Conservation (phyloP, 768 basidiomycete genomes). For the Trametes sanguinea region DNA sequence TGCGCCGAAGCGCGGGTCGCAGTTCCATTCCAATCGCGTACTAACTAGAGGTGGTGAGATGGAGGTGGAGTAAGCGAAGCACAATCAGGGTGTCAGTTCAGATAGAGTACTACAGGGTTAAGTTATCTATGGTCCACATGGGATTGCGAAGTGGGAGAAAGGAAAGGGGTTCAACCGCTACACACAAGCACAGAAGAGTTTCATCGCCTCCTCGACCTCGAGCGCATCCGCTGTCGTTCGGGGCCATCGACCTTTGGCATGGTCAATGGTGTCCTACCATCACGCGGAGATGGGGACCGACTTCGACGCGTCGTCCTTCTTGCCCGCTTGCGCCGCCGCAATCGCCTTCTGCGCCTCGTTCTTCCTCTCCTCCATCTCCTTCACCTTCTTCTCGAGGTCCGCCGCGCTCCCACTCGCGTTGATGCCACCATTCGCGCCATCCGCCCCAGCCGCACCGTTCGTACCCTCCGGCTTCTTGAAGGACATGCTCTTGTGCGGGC, state of each 20-base stretch:
- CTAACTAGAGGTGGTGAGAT: no score
- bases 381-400: slow-evolving; percentile 50
- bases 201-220: neutral
- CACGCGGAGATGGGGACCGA: slow-evolving; percentile 42
- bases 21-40: no score
- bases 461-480: slow-evolving; percentile 54
- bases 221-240: neutral
- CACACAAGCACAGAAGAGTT: neutral
- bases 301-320: slow-evolving; percentile 58
- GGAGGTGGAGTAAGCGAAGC: no score
- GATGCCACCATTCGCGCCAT: slow-evolving; percentile 42
- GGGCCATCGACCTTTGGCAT: neutral
- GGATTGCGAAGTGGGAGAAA: neutral
- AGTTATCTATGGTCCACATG: slow-evolving; percentile 8
- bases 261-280: neutral
- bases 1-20: no score
- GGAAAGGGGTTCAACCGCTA: neutral
- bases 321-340: slow-evolving; percentile 61
- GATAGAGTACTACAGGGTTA: slow-evolving; percentile 19
- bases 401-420: slow-evolving; percentile 31
- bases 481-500: slow-evolving; percentile 68
- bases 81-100: neutral
- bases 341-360: slow-evolving; percentile 64
- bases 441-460: slow-evolving; percentile 27
- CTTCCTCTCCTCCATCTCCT: slow-evolving; percentile 69